Base-by-base conservation (phyloP, 192 early-diverging fungal genomes). In the Endogone sp. region DNA sequence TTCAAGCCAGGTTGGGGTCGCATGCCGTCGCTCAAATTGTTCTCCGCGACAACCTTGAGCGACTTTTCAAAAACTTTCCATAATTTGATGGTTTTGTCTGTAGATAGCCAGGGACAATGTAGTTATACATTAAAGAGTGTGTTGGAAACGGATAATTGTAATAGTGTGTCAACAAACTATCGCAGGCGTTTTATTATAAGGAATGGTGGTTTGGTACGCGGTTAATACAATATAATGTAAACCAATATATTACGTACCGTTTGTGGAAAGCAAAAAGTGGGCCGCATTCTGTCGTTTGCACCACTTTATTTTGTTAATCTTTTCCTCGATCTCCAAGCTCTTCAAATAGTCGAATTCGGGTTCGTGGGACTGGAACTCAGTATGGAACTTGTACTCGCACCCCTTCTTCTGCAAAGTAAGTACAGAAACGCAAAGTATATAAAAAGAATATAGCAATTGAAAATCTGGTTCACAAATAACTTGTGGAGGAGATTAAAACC, bases 51-150 rank as follows among this genome's bases (percentile, higher is more conserved):
- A 22, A 97, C 86, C 77, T 98, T 97, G 67, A 98, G 88, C 16
- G 92, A 92, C 79, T 98, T 97, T 79, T 99, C 95, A 85, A 94
- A 98, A 22, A 99, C 91, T 79, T 99, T 99, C 97, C 97, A 99
- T 37, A 99, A 88, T 82, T 99, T 99, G 80, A 99, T 95, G 31
- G 97, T 99, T 79, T 99, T 99, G 83, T 99, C 97, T 94, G 70
- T 55, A 24, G 22, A 30, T 28, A 26, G 37, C 37, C 9, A 49
- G 6, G 37, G 6, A 49, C 37, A 49, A 11, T 49, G 37, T 11
- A 49, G 6, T 49, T 11, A 16, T 49, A 49, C 16, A 49, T 49
- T 16, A 16, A 49, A 16, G 16, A 49, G 37, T 6, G 16, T 11
- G 37, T 11, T 16, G 1, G 37, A 6, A 49, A 49, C 16, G 37